A percentile compares a stretch with the other conserved stretches of the same genome.
phyloP scores from a whole-genome alignment of 2,329 filamentous ascomycete species.

The Ophiostoma himal-ulmi region DNA sequence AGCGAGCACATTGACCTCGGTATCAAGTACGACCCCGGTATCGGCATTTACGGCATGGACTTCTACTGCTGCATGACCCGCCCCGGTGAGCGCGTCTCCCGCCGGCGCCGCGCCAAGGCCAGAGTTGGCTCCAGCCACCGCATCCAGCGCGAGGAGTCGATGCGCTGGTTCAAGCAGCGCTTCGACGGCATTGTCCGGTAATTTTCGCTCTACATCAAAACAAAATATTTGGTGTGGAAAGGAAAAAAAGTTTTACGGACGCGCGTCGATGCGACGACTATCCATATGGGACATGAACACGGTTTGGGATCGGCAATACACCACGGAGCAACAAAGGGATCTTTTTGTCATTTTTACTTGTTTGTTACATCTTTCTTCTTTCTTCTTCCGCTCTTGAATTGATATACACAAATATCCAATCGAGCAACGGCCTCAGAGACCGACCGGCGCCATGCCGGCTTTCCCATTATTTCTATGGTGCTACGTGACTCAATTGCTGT shows the following conservation, averaged over 20 bases:
- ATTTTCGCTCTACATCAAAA: conserved; percentile 37
- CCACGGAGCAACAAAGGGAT: conserved; percentile 18
- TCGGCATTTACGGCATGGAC: conserved; percentile 99
- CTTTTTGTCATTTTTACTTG: conserved; percentile 16
- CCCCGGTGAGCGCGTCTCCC: conserved; percentile 94
- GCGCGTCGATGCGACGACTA: background rate
- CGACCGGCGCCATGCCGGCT: conserved; percentile 66
- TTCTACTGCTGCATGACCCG: conserved; percentile 99
- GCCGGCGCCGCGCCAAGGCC: conserved; percentile 85
- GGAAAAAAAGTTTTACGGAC: background rate
- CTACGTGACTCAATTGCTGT: background rate
- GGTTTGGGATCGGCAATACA: conserved; percentile 20
- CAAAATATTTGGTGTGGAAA: conserved; percentile 21
- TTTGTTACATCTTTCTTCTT: conserved; percentile 3
- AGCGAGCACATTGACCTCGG: conserved; percentile 99
- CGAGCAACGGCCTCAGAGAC: conserved; percentile 66
- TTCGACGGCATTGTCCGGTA: conserved; percentile 99
- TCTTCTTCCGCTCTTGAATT: conserved; percentile 43
- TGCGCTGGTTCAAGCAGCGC: conserved; percentile 89
- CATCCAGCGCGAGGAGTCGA: conserved; percentile 89
- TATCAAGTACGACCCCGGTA: conserved; percentile 99
- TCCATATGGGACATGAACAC: conserved; percentile 16
- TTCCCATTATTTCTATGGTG: conserved; percentile 31
- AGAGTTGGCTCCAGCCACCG: conserved; percentile 81
- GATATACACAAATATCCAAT: conserved; percentile 41